Evolutionary conservation across 345 rosid genomes (phyloP).

Genomic region (Hirschfeldia incana): DNA sequence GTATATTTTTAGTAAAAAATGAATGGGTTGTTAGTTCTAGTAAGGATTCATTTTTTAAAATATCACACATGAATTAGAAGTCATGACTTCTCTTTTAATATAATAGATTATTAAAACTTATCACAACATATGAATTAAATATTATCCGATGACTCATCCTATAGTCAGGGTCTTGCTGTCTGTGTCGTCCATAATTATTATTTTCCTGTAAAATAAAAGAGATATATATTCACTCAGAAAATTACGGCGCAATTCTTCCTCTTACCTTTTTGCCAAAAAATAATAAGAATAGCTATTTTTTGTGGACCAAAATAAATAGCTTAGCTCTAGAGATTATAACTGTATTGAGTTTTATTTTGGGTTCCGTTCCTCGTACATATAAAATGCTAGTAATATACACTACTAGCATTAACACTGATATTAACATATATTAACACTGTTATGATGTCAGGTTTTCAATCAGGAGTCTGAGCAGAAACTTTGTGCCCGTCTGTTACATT

Average conservation of each 20-base stretch:
- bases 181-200: conserved; percentile 21
- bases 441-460: not conserved
- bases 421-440: not conserved
- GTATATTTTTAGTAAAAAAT: too few relatives aligned
- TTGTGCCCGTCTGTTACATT: not conserved
- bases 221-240: conserved; percentile 1
- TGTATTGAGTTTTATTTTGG: not conserved
- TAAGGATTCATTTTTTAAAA: too few relatives aligned
- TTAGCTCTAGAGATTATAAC: not conserved
- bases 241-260: conserved; percentile 26
- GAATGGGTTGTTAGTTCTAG: too few relatives aligned
- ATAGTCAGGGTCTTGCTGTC: conserved; percentile 38
- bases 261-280: conserved; percentile 5
- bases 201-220: not conserved
- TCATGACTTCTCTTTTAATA: too few relatives aligned
- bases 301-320: conserved; percentile 31
- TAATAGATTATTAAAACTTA: not conserved
- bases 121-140: conserved; percentile 19
- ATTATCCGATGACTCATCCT: conserved; percentile 38
- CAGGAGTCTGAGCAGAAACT: not conserved
- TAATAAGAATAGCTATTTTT: conserved; percentile 8
- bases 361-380: conserved; percentile 1
- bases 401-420: too few relatives aligned
- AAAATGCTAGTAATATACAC: not conserved
- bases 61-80: too few relatives aligned